These are phyloP conservation scores for Saccharomyces uvarum DNA, from an alignment of 1,139 yeast species.

Conservation along the genomic window DNA sequence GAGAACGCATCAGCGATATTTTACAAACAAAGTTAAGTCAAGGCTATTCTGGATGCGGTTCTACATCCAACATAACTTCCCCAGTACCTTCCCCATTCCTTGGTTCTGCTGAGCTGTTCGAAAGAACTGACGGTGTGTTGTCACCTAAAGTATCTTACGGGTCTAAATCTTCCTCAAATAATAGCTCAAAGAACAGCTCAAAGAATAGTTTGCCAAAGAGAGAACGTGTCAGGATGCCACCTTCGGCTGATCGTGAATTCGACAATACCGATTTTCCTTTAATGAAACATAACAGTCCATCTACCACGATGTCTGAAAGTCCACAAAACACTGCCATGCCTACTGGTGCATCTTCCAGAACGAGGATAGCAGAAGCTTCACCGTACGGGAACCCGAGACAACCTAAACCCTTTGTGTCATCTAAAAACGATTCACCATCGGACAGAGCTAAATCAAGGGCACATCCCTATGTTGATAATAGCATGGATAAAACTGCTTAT, in stretches of 20 bases:
- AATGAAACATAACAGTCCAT: neutral
- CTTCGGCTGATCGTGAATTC: neutral
- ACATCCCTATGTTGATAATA: neutral
- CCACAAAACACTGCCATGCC: neutral
- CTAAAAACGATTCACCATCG: neutral
- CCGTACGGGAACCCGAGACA: neutral
- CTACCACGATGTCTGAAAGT: neutral
- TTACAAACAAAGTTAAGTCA: slow-evolving; percentile 54
- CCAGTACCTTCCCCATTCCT: slow-evolving; percentile 44
- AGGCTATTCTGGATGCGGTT: slow-evolving; percentile 85
- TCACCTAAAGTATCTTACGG: slow-evolving; percentile 10
- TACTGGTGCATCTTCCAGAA: neutral
- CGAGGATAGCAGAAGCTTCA: neutral
- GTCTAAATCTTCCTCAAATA: slow-evolving; percentile 3
- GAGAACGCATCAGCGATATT: slow-evolving; percentile 50
- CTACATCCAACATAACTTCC: slow-evolving; percentile 52
- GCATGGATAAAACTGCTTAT: neutral
- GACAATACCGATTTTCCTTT: neutral
- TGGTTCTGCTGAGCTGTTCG: slow-evolving; percentile 33
- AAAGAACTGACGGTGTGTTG: slow-evolving; percentile 14
- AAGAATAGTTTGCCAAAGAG: neutral
- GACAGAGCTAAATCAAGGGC: neutral
- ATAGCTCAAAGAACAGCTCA: neutral
- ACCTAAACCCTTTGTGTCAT: neutral
- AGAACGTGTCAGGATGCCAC: neutral